Percentiles rank a stretch among this genome's conserved stretches.
Evolutionary conservation across 345 rosid genomes (phyloP).

Genomic region (Toxicodendron radicans): DNA sequence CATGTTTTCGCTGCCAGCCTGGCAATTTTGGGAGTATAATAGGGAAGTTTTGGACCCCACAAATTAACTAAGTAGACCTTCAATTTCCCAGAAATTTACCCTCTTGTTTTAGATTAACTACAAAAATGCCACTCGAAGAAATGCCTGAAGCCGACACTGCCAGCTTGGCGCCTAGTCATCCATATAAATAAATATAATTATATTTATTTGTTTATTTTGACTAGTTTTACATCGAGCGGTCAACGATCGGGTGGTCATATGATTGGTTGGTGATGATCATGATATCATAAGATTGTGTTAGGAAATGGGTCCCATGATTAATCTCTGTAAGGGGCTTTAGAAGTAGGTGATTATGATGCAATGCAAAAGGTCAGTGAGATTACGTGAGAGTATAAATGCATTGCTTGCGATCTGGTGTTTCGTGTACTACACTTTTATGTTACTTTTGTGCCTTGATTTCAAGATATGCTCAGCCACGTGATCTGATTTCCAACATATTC

Average conservation of each 20-base stretch:
- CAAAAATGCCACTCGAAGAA: neutral
- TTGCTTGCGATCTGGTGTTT: constrained; percentile 9
- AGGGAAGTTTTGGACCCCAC: neutral
- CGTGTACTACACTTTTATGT: neutral
- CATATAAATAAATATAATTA: neutral
- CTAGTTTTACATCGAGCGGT: neutral
- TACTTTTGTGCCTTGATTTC: constrained; percentile 26
- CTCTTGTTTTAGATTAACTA: neutral
- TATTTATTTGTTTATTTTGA: neutral
- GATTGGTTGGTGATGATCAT: constrained; percentile 9
- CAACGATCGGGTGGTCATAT: constrained; percentile 1
- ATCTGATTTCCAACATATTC: neutral
- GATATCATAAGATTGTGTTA: neutral
- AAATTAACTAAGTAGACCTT: neutral
- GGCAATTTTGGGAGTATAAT: neutral
- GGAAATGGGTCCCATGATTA: neutral
- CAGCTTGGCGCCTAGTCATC: neutral
- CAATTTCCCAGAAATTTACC: neutral
- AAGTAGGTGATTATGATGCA: neutral
- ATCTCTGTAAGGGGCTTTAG: neutral
- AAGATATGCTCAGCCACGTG: constrained; percentile 33
- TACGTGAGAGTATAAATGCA: neutral
- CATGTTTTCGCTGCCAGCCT: neutral
- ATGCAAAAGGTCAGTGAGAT: neutral
- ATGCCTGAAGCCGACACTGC: neutral